These are phyloP conservation scores for Blastocystis sp. DNA, from an alignment of 352 stramenopile species.

Conservation along the genomic window DNA sequence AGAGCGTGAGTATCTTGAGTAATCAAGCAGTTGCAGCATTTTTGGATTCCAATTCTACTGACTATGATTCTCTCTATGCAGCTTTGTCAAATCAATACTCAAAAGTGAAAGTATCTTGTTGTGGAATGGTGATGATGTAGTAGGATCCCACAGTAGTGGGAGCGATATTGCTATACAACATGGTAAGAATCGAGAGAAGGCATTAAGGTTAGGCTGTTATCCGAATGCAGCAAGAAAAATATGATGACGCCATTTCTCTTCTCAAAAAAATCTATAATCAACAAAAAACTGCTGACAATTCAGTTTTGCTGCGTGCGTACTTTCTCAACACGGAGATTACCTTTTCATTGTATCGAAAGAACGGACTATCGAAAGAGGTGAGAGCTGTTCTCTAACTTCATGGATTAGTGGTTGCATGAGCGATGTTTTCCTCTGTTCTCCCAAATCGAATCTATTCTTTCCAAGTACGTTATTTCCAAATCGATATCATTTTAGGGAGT, in stretches of 20 bases:
- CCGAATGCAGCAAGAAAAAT: not conserved
- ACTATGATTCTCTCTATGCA: not conserved
- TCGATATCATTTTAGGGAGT: not conserved
- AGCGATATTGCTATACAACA: constrained; percentile 11
- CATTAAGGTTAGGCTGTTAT: constrained; percentile 12
- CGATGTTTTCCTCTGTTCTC: not conserved
- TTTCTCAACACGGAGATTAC: not conserved
- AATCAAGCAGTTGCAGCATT: constrained; percentile 36
- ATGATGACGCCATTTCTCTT: not conserved
- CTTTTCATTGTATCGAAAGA: constrained; percentile 13
- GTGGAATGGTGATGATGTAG: not conserved
- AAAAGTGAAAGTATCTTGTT: not conserved
- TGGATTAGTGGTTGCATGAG: constrained; percentile 29
- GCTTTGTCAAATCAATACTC: not conserved
- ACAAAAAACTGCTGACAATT: not conserved
- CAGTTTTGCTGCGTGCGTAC: not conserved
- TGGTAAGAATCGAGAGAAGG: not conserved
- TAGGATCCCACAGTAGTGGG: not conserved
- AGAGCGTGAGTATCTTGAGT: not conserved
- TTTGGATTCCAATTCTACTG: not conserved
- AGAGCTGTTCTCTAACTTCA: not conserved
- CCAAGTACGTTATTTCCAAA: not conserved
- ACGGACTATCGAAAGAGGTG: constrained; percentile 15
- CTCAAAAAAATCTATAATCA: not conserved
- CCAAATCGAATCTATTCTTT: constrained; percentile 20